Base-by-base conservation (phyloP, 805 yeast species). In the Suhomyces vadensis region DNA sequence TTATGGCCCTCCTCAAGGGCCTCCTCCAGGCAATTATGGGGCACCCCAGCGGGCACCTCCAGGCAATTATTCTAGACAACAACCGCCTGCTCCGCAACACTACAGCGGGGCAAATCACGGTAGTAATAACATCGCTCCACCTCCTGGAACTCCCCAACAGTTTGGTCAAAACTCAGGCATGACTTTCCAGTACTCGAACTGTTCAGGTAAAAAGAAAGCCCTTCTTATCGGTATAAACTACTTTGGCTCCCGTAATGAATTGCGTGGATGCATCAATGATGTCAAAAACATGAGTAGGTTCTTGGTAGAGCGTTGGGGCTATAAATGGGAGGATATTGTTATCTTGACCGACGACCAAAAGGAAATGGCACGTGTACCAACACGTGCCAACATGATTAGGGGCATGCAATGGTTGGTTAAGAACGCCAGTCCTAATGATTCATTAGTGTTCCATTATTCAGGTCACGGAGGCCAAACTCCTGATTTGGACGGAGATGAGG, bases 321-420 rank as follows among this genome's bases (percentile, higher is more conserved):
- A 65, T 48, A 44, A 51, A 16, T 61, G 61, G 59, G 71, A 67
- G 19, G 69, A 67, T 44, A 67, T 67, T 55, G 71, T 67, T 11
- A 62, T 67, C 19, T 57, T 67, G 46, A 66, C 71, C 29, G 73
- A 67, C 44, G 71, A 67, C 53, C 71, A 65, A 46, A 45, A 48
- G 14, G 58, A 61, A 19, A 40, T 39, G 42, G 65, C 65, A 4
- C 55, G 69, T 31, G 51, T 67, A 14, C 73, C 73, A 2, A 58
- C 64, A 24, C 55, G 54, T 37, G 64, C 56, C n/a, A 67, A 67
- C 48, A 60, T 67, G 20, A 42, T 62, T 23, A 51, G 71, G 24
- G 73, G 67, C n/a, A 67, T 67, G 71, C 63, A 63, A 47, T 67
- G 73, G 73, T 50, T 67, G 35, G 69, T 65, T 11, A 56, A 53